These are phyloP conservation scores for Microglena sp. DNA, from an alignment of 139 green algal species.

Conservation along the genomic window DNA sequence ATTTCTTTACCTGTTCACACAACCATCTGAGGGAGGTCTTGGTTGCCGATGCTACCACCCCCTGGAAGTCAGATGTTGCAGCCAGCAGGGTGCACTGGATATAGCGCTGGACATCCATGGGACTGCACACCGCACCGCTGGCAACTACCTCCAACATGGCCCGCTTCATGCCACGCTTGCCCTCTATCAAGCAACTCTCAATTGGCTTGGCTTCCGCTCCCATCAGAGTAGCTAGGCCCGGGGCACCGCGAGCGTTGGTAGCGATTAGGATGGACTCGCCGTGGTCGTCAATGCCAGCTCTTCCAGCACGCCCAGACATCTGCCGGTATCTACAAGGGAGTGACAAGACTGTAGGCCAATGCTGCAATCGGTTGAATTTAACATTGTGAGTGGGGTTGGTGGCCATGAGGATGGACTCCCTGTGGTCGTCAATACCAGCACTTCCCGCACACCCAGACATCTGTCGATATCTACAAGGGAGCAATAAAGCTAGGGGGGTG, in stretches of 20 bases:
- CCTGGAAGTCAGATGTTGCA: constrained; percentile 26
- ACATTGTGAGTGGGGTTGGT: too few relatives aligned
- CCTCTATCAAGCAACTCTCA: constrained; percentile 55
- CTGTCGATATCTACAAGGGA: constrained; percentile 52
- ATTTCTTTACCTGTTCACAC: too few relatives aligned
- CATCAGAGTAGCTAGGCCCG: constrained; percentile 28
- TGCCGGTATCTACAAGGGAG: constrained; percentile 51
- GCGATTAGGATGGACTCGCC: constrained; percentile 28
- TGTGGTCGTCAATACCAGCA: constrained; percentile 54
- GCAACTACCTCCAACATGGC: constrained; percentile 72
- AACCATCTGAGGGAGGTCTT: constrained; percentile 56
- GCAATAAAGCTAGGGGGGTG: too few relatives aligned
- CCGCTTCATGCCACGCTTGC: constrained; percentile 61
- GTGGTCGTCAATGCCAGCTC: constrained; percentile 55
- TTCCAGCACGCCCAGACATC: constrained; percentile 65
- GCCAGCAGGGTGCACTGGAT: constrained; percentile 64
- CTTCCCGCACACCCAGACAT: constrained; percentile 67
- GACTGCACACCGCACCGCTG: constrained; percentile 43
- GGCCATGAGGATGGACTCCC: constrained; percentile 23
- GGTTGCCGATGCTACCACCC: constrained; percentile 32
- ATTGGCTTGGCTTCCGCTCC: constrained; percentile 29
- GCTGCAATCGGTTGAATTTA: not conserved
- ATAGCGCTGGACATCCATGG: constrained; percentile 57
- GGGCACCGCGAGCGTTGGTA: not conserved
- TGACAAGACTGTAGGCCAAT: too few relatives aligned